Conservation (phyloP, 495 filamentous ascomycete species). For the Penicillium diatomitis region DNA sequence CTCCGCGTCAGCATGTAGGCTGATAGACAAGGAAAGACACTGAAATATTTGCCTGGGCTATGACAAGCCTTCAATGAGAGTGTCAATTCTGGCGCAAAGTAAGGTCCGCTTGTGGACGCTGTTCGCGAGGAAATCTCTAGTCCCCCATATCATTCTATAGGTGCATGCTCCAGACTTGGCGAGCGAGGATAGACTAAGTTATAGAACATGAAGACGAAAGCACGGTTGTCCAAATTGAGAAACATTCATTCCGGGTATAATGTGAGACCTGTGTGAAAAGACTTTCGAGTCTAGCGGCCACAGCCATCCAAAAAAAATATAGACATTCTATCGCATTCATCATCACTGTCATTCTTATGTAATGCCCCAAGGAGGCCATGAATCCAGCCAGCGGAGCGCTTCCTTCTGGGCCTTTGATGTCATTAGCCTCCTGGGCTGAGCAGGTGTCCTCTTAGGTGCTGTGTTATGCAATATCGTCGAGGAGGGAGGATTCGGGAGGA, state of each 20-base stretch:
- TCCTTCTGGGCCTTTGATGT: not conserved
- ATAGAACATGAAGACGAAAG: not conserved
- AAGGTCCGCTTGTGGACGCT: too few species aligned
- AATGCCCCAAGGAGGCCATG: not conserved
- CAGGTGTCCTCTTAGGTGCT: too few species aligned
- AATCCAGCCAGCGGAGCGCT: not conserved
- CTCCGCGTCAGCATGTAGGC: too few species aligned
- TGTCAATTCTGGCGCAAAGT: too few species aligned
- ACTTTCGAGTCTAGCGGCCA: too few species aligned
- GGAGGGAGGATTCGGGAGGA: not conserved
- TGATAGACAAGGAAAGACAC: too few species aligned
- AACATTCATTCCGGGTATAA: conserved; percentile 20
- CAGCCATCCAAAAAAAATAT: not conserved
- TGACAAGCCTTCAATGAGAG: too few species aligned
- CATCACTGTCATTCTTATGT: not conserved
- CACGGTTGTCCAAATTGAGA: not conserved
- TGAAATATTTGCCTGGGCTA: too few species aligned
- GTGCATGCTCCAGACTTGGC: not conserved
- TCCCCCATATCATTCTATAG: not conserved
- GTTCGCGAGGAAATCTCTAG: too few species aligned
- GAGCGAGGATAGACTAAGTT: not conserved
- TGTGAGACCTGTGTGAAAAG: not conserved
- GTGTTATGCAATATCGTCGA: too few species aligned
- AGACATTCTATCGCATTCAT: conserved; percentile 4
- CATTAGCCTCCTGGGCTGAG: too few species aligned